Evolutionary conservation across 257 asterid species (phyloP), one percentile per base, ranked within the genome.

Genomic region (Echites panduratus): DNA sequence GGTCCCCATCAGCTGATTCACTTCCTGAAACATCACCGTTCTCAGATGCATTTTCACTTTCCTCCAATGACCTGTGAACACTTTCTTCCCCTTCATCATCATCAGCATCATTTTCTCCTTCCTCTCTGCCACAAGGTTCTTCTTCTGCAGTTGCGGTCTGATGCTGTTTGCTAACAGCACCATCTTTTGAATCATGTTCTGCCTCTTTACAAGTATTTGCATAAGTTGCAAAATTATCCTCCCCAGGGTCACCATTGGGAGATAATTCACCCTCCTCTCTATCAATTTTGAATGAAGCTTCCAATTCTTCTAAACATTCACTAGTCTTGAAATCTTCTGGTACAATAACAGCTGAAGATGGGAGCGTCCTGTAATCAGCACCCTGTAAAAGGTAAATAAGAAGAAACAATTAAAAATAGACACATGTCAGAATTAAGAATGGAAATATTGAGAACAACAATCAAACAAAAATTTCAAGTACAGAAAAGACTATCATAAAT

Each of bases 221-320:
- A 47, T 26, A 49, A 63, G 85, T 78, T 66, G 79, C 78, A 80
- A 71, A 70, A 68, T 72, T 77, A 62, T 78, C 84, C 81, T 73
- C 86, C 79, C 84, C 89, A 54, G 79, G 77, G 81, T 81, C 89
- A 82, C 79, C 82, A 64, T 78, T 78, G 9, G 93, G 94, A 71
- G 98, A 87, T 62, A 89, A 77, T 83, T 91, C 94, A 52, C 94
- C 95, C 82, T 86, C 97, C 79, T 88, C 98, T 59, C 86, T 81
- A 71, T 85, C 92, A 71, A 73, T 75, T 76, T 81, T 88, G 78
- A 74, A 32, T 74, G 27, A 43, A 70, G 78, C 80, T 58, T 73
- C 77, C 56, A 80, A 76, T 75, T 83, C 90, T 70, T 77, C 83
- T 70, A 53, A 76, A 64, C 50, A 71, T 63, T 78, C 80, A 72